phyloP scores from a whole-genome alignment of 2,329 filamentous ascomycete genomes.

The Pseudogymnoascus sp. region DNA sequence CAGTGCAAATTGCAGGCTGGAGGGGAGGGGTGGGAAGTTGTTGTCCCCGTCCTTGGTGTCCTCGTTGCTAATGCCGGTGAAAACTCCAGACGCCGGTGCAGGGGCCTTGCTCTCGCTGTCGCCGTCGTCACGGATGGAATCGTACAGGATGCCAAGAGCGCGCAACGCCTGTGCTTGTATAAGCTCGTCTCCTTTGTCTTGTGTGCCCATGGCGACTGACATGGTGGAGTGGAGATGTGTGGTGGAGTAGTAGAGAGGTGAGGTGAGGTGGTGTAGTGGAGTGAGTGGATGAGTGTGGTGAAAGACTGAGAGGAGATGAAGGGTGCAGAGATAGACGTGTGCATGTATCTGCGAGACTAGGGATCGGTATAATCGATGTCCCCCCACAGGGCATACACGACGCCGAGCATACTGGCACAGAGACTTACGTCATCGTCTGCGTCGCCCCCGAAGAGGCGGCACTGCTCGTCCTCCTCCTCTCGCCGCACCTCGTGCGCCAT shows the following conservation, averaged over 20 bases:
- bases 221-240: neutral
- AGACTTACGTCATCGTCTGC: constrained; percentile 22
- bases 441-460: constrained; percentile 24
- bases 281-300: neutral
- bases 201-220: neutral
- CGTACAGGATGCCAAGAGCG: constrained; percentile 5
- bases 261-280: neutral
- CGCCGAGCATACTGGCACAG: constrained; percentile 24
- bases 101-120: neutral
- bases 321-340: neutral
- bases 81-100: neutral
- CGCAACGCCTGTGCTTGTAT: constrained; percentile 9
- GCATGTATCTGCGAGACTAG: constrained; percentile 1
- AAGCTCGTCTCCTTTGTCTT: constrained; percentile 9
- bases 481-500: neutral
- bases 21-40: neutral
- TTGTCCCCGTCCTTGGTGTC: neutral
- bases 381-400: constrained; percentile 23
- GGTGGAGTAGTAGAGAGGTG: neutral
- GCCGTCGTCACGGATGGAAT: neutral
- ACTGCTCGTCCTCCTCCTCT: constrained; percentile 19
- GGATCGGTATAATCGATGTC: constrained; percentile 8
- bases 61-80: neutral
- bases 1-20: neutral
- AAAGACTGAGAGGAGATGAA: constrained; percentile 1